Evolutionary conservation across 2,329 filamentous ascomycete species (phyloP).

Genomic region (Ambrosiella cleistominuta): DNA sequence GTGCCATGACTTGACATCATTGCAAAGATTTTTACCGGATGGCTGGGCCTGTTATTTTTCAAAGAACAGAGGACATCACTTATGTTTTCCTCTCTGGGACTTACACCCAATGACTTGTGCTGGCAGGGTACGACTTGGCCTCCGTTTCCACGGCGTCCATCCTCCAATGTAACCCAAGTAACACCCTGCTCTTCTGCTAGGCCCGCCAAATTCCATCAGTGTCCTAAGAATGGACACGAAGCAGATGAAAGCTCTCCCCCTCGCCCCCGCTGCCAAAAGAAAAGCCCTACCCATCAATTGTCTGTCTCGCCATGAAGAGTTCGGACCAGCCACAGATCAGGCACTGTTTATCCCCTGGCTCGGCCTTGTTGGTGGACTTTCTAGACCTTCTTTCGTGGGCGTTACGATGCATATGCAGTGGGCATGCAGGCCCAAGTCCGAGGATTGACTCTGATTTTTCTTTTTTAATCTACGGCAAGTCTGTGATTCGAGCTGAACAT

Average conservation of each 20-base stretch:
- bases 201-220: neutral
- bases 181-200: neutral
- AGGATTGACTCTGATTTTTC: slow-evolving; percentile 1
- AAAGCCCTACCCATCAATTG: neutral
- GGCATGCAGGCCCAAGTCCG: neutral
- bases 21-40: neutral
- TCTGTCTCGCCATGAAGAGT: neutral
- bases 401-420: neutral
- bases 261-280: neutral
- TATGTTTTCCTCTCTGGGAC: slow-evolving; percentile 5
- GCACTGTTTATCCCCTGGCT: neutral
- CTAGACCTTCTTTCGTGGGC: neutral
- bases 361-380: neutral
- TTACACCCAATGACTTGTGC: slow-evolving; percentile 5
- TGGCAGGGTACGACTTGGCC: neutral
- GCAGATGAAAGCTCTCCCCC: neutral
- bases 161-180: slow-evolving; percentile 5
- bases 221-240: neutral
- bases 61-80: neutral
- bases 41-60: neutral
- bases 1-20: neutral
- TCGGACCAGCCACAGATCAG: neutral
- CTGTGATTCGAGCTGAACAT: neutral
- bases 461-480: neutral
- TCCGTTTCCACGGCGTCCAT: slow-evolving; percentile 2